Conservation (phyloP, 2,329 filamentous ascomycete species). For the Chaetomiaceae sp. region DNA sequence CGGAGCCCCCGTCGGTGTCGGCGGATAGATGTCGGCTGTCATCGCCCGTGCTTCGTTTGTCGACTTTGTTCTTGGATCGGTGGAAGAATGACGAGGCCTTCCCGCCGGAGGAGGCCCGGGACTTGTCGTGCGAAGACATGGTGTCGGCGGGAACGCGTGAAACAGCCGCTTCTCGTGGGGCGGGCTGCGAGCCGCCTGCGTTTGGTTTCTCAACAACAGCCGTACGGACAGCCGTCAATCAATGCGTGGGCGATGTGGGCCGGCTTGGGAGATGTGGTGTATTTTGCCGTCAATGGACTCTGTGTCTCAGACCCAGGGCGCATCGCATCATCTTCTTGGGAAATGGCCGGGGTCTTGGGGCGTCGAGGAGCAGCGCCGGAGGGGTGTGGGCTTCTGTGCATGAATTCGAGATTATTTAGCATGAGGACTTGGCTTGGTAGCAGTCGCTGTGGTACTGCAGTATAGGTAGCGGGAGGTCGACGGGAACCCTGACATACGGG, state of each 20-base stretch:
- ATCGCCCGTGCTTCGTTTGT: slow-evolving; percentile 58
- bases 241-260: slow-evolving; percentile 22
- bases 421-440: slow-evolving; percentile 21
- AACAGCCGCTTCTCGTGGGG: slow-evolving; percentile 22
- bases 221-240: slow-evolving; percentile 19
- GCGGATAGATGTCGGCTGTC: slow-evolving; percentile 52
- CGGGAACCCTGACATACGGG: slow-evolving; percentile 16
- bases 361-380: slow-evolving; percentile 18
- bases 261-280: slow-evolving; percentile 25
- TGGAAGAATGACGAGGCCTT: slow-evolving; percentile 71
- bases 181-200: slow-evolving; percentile 17
- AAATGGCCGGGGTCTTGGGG: slow-evolving; percentile 12
- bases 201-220: slow-evolving; percentile 19
- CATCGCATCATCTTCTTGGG: slow-evolving; percentile 40
- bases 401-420: slow-evolving; percentile 28
- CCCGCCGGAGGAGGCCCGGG: slow-evolving; percentile 69
- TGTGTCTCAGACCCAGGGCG: slow-evolving; percentile 37
- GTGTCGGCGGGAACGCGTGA: slow-evolving; percentile 25
- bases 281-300: slow-evolving; percentile 38
- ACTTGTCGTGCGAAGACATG: slow-evolving; percentile 69
- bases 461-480: background rate
- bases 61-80: slow-evolving; percentile 74
- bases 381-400: slow-evolving; percentile 25
- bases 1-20: slow-evolving; percentile 57
- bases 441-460: slow-evolving; percentile 11